Base-by-base conservation (phyloP, 768 basidiomycete species). In the Clitopilus hobsonii region DNA sequence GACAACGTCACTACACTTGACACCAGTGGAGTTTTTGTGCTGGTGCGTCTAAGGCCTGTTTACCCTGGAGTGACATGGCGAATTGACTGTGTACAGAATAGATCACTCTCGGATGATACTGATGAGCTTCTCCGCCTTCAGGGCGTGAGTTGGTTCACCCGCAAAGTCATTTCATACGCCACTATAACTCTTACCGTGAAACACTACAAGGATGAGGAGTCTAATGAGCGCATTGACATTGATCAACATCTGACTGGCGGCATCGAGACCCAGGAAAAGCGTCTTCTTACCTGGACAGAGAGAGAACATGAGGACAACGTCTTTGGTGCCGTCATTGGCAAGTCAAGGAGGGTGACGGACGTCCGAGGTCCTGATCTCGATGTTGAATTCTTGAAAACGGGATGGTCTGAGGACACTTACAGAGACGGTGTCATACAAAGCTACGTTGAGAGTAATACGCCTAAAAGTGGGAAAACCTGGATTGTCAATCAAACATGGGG, bases 111-210 rank as follows among this genome's bases (percentile, higher is more conserved):
- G 51, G 86, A 84, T 38, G 58, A 60, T 26, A 75, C 77, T 4
- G 88, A 90, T 52, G 74, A 74, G 24, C 84, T 92, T 57, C 81
- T 92, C 38, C 65, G 67, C 27, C 72, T 86, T 1, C 90, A 91
- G 66, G 90, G 90, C 51, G 76, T 92, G 25, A 66, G 84, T 28
- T 92, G 89, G 89, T 56, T 84, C 47, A 86, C 74, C 58, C 82
- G 90, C 59, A 83, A 77, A 54, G 78, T 78, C 22, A 90, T 92
- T 61, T 53, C 63, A 23, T 29, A 72, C 24, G 84, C 78, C 29
- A 83, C 79, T n/a, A 61, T 91, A 48, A 86, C 83, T 20, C 78
- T 91, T 30, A 52, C 53, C 41, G 65, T 89, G 62, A 86, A 82
- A 55, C 89, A 91, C 63, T 82, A 77, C 71, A 84, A 77, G 58